Evolutionary conservation across 1,139 yeast genomes (phyloP).

Genomic region (Taphrina betulina): DNA sequence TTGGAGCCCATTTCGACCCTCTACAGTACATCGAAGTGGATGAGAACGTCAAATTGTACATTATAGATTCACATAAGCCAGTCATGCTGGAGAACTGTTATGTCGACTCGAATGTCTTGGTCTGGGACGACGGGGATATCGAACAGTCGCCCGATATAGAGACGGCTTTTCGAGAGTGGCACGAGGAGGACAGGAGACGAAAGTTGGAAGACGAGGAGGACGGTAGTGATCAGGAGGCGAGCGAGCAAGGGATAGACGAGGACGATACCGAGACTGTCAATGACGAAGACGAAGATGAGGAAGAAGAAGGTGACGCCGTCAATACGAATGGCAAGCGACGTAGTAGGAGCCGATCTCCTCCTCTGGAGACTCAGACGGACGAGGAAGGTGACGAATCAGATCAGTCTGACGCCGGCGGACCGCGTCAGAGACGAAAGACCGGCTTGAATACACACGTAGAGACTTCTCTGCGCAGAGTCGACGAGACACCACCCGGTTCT

Average conservation of each 20-base stretch:
- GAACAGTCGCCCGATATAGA: conserved; percentile 53
- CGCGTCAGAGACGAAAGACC: conserved; percentile 24
- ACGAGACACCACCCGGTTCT: conserved; percentile 31
- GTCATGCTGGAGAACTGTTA: conserved; percentile 93
- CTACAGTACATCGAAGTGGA: conserved; percentile 62
- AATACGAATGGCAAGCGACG: conserved; percentile 2
- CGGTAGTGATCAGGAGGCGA: conserved; percentile 14
- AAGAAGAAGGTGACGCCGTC: conserved; percentile 41
- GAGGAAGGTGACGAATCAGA: conserved; percentile 3
- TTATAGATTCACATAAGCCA: conserved; percentile 90
- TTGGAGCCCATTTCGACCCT: conserved; percentile 92
- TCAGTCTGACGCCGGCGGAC: conserved; percentile 4
- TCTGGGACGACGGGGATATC: conserved; percentile 84
- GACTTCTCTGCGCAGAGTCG: conserved; percentile 38
- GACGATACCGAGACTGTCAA: conserved; percentile 45
- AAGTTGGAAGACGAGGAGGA: conserved; percentile 38
- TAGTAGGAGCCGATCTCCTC: conserved; percentile 3
- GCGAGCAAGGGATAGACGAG: conserved; percentile 42
- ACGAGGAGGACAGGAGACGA: conserved; percentile 17
- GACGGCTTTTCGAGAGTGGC: conserved; percentile 27
- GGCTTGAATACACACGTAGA: conserved; percentile 35
- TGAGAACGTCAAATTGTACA: conserved; percentile 58
- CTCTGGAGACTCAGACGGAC: background rate
- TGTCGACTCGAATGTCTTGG: conserved; percentile 75
- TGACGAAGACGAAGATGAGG: conserved; percentile 39